Evolutionary conservation across 106 monocot species (phyloP).

Genomic region (Platanthera guangdongensis): DNA sequence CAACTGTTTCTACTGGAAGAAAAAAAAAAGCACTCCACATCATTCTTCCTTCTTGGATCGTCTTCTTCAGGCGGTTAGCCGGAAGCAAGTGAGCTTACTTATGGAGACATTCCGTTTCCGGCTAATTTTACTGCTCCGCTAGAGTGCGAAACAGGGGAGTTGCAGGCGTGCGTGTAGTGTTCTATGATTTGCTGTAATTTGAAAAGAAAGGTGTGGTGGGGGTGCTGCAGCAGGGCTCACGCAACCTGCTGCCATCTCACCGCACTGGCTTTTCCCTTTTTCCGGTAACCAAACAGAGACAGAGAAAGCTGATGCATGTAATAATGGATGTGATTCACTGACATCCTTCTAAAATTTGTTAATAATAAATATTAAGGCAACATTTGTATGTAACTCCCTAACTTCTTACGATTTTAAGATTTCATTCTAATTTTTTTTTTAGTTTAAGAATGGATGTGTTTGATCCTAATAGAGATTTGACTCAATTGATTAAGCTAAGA

Average conservation of each 20-base stretch:
- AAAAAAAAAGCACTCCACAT: not conserved
- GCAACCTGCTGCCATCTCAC: not conserved
- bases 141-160: not conserved
- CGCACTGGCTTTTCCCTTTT: not conserved
- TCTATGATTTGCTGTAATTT: not conserved
- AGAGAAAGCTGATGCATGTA: no score
- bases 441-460: no score
- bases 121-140: not conserved
- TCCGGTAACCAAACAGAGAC: no score
- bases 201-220: conserved; percentile 3
- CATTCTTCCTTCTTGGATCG: not conserved
- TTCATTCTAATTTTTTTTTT: no score
- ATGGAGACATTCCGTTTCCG: not conserved
- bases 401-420: no score
- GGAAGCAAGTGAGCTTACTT: conserved; percentile 2
- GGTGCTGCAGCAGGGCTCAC: not conserved
- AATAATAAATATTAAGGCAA: no score
- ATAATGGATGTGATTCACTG: no score
- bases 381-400: no score
- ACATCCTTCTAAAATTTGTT: no score
- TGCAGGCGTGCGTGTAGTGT: not conserved
- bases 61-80: conserved; percentile 4
- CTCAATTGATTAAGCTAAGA: no score
- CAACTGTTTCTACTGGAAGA: not conserved
- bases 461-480: no score